Evolutionary conservation across 2,329 filamentous ascomycete genomes (phyloP), one percentile per base, ranked within the genome.

Genomic region (Penicillium sp.): DNA sequence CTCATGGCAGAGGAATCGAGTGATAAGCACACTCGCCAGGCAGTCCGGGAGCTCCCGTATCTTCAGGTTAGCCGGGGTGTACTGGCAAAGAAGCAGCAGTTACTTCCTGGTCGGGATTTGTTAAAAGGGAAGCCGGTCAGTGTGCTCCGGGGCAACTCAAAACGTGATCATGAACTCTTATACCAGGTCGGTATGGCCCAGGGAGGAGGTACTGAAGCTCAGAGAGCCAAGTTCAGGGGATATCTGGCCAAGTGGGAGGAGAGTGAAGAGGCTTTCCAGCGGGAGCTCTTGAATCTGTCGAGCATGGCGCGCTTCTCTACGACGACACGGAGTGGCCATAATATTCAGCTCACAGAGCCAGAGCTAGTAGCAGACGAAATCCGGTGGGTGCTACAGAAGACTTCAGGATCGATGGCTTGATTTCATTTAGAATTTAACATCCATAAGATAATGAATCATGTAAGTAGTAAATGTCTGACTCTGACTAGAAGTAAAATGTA

Each of bases 1-100:
- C 21, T 55, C 7, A 37, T 46, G 47, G 54, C 47, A 4, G 54
- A 46, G 22, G 54, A 55, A 24, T 21, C 39, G 7, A 55, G 39
- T 22, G 19, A 26, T 3, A 33, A 51, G 21, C 31, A 21, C 10
- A 4, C 19, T 9, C 39, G 8, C 8, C 9, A 21, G 9, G 19
- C 19, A 7, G 3, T 21, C 19, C 19, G 19, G 19, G 39, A 42
- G 39, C 42, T 48, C 3, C 16, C 39, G 10, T 29, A 10, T 53
- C 10, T 49, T 7, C 39, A 48, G 8, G 10, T 10, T 1, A 19
- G 9, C 7, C 39, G 39, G 39, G 4, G 10, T 9, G 21, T 11
- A 4, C 19, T 42, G 10, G 19, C n/a, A 6, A 22, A 50, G 27
- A 55, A 47, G 26, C 47, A 51, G 42, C 54, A 46, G 33, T 11